Conservation (phyloP, 2,329 filamentous ascomycete species). For the Calonectria pseudoreteaudii region DNA sequence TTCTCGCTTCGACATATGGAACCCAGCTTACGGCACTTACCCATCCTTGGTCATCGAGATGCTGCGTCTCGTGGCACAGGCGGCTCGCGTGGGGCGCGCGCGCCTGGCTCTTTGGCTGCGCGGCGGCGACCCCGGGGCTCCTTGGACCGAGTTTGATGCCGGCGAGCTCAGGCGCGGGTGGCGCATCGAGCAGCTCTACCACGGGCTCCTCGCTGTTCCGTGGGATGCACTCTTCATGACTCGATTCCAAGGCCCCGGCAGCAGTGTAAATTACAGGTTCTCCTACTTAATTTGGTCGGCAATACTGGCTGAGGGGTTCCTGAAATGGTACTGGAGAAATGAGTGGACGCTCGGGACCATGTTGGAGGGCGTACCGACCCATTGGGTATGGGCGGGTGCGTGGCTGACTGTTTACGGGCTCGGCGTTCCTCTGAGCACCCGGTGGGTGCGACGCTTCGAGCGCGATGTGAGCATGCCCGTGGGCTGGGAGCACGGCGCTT, state of each 20-base stretch:
- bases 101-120: neutral
- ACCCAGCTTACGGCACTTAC: neutral
- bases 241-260: neutral
- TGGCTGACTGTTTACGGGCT: neutral
- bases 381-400: neutral
- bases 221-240: neutral
- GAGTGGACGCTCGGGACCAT: neutral
- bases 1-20: neutral
- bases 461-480: neutral
- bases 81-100: neutral
- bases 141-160: neutral
- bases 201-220: neutral
- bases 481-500: neutral
- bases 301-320: neutral
- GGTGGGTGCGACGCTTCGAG: neutral
- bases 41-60: neutral
- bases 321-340: neutral
- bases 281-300: neutral
- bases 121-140: neutral
- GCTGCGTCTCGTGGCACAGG: neutral
- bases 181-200: neutral
- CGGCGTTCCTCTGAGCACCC: neutral
- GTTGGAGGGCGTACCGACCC: neutral
- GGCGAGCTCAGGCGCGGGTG: neutral
- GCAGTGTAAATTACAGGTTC: neutral